phyloP scores from a whole-genome alignment of 805 yeast species.

The Wickerhamiella spandovensis region DNA sequence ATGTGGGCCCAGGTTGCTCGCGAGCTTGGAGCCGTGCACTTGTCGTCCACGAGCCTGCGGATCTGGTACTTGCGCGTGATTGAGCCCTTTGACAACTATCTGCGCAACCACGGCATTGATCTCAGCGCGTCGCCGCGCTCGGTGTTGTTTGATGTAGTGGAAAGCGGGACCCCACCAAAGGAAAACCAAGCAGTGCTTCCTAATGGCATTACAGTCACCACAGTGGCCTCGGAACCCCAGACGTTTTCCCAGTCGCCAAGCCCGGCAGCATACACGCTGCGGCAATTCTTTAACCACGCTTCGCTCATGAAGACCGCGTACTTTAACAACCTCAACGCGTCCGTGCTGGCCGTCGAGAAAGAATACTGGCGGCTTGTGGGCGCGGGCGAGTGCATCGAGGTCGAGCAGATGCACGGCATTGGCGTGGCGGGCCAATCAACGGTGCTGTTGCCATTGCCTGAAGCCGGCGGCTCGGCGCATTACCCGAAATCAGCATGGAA shows the following conservation, averaged over 20 bases:
- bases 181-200: constrained; percentile 28
- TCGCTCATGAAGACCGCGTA: neutral
- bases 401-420: constrained; percentile 4
- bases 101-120: constrained; percentile 19
- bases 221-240: neutral
- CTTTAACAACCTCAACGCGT: neutral
- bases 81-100: constrained; percentile 24
- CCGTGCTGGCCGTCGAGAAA: neutral
- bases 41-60: constrained; percentile 53
- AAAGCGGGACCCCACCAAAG: constrained; percentile 25
- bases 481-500: constrained; percentile 41
- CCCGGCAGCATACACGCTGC: constrained; percentile 2
- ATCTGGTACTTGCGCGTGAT: constrained; percentile 32
- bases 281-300: constrained; percentile 5
- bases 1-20: constrained; percentile 73
- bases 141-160: constrained; percentile 37
- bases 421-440: neutral
- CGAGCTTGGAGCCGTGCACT: constrained; percentile 62
- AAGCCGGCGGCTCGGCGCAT: neutral
- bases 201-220: constrained; percentile 2
- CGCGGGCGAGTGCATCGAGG: constrained; percentile 2
- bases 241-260: neutral
- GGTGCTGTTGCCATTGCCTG: neutral
- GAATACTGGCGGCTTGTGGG: constrained; percentile 7
- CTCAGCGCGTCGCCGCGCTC: constrained; percentile 1